Evolutionary conservation across 352 stramenopile genomes (phyloP).

Genomic region (Plasmopara viticola): DNA sequence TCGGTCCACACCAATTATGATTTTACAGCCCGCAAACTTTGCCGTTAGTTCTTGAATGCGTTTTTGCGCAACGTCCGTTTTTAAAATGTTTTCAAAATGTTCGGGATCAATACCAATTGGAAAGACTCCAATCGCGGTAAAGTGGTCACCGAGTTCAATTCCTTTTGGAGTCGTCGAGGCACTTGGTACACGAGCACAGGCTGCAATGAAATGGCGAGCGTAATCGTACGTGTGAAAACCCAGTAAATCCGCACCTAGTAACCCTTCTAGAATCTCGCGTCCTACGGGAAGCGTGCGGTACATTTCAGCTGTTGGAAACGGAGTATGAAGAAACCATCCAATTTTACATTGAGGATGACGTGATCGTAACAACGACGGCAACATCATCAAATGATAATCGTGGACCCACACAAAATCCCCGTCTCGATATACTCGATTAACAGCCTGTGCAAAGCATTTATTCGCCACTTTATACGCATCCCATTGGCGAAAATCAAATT

Average conservation of each 20-base stretch:
- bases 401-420: conserved; percentile 87
- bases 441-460: conserved; percentile 72
- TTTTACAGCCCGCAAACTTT: conserved; percentile 68
- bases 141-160: conserved; percentile 75
- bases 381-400: conserved; percentile 87
- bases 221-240: conserved; percentile 88
- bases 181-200: conserved; percentile 65
- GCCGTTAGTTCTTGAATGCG: conserved; percentile 50
- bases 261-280: conserved; percentile 66
- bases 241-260: conserved; percentile 75
- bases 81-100: conserved; percentile 66
- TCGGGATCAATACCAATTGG: conserved; percentile 84
- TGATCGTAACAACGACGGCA: conserved; percentile 70
- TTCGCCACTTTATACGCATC: conserved; percentile 85
- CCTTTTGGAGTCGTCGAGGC: conserved; percentile 72
- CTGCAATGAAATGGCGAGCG: conserved; percentile 76
- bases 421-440: conserved; percentile 71
- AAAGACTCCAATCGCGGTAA: conserved; percentile 74
- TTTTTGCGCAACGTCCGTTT: conserved; percentile 39
- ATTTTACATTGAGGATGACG: conserved; percentile 70
- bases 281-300: conserved; percentile 80
- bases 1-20: conserved; percentile 81
- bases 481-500: conserved; percentile 87
- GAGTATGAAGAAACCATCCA: conserved; percentile 86
- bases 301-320: conserved; percentile 81